Evolutionary conservation across 2,329 filamentous ascomycete genomes (phyloP).

Genomic region (Colletotrichum aenigma): DNA sequence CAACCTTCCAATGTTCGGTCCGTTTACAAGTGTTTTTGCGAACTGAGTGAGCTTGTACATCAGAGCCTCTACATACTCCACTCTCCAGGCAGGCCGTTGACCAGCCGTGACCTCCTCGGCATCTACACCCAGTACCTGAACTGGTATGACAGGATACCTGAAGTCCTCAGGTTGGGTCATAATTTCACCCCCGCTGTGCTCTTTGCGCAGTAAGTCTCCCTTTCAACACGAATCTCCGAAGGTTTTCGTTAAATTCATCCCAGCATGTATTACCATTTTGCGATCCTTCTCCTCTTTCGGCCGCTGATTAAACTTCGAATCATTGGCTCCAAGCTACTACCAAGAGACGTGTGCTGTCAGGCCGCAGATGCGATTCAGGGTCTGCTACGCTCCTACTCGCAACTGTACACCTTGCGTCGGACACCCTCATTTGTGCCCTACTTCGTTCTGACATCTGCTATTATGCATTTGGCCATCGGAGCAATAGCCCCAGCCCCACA

Average conservation of each 20-base stretch:
- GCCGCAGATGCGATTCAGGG: slow-evolving; percentile 64
- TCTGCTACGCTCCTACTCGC: slow-evolving; percentile 60
- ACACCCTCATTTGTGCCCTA: slow-evolving; percentile 67
- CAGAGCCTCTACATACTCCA: slow-evolving; percentile 75
- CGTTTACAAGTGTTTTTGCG: slow-evolving; percentile 71
- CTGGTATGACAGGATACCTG: slow-evolving; percentile 74
- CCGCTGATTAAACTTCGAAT: slow-evolving; percentile 71
- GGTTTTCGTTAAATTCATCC: not conserved
- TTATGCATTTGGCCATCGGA: slow-evolving; percentile 63
- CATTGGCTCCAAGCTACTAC: slow-evolving; percentile 65
- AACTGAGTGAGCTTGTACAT: slow-evolving; percentile 76
- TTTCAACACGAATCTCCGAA: not conserved
- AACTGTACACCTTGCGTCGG: slow-evolving; percentile 61
- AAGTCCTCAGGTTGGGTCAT: slow-evolving; percentile 66
- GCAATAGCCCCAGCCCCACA: slow-evolving; percentile 34
- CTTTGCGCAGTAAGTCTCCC: slow-evolving; percentile 69
- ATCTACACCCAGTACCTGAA: slow-evolving; percentile 72
- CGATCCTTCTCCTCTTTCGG: slow-evolving; percentile 75
- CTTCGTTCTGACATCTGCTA: slow-evolving; percentile 65
- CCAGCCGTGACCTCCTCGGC: slow-evolving; percentile 64
- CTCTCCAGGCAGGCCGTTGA: slow-evolving; percentile 69
- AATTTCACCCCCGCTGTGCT: slow-evolving; percentile 77
- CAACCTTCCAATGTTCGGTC: slow-evolving; percentile 72
- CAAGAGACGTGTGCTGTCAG: slow-evolving; percentile 69
- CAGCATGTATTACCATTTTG: slow-evolving; percentile 74